Conservation (phyloP, 768 basidiomycete species). For the Xerocomellus intermedius region DNA sequence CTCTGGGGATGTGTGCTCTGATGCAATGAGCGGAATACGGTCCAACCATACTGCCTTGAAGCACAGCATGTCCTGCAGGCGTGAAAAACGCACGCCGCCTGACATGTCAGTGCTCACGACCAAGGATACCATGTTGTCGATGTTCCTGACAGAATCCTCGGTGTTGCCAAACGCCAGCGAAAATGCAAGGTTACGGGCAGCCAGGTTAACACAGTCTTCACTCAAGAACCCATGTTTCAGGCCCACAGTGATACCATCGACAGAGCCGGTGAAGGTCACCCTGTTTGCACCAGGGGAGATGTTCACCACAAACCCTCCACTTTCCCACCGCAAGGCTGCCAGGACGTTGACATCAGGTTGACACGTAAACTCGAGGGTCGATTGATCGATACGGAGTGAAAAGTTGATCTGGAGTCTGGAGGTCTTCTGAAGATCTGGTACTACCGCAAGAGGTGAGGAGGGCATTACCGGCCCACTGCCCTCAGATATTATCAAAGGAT, state of each 20-base stretch:
- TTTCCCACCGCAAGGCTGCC: slow-evolving; percentile 88
- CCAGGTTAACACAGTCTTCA: slow-evolving; percentile 77
- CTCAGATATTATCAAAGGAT: slow-evolving; percentile 12
- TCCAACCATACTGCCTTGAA: slow-evolving; percentile 97
- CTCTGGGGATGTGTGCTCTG: slow-evolving; percentile 29
- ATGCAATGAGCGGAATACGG: slow-evolving; percentile 72
- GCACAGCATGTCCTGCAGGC: slow-evolving; percentile 88
- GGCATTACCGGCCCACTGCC: background rate
- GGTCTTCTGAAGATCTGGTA: slow-evolving; percentile 19
- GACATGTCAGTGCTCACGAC: slow-evolving; percentile 84
- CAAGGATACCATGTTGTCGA: slow-evolving; percentile 61
- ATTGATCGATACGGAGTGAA: slow-evolving; percentile 89
- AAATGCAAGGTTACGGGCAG: slow-evolving; percentile 80
- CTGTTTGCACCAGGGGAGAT: slow-evolving; percentile 72
- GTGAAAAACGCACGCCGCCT: slow-evolving; percentile 76
- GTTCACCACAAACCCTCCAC: slow-evolving; percentile 85
- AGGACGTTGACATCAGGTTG: slow-evolving; percentile 91
- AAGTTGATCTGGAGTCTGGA: slow-evolving; percentile 72
- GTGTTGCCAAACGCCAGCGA: slow-evolving; percentile 66
- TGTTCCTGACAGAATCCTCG: slow-evolving; percentile 34
- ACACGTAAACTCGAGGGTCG: slow-evolving; percentile 82
- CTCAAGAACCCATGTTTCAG: slow-evolving; percentile 84
- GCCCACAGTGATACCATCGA: slow-evolving; percentile 78
- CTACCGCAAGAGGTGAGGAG: slow-evolving; percentile 19
- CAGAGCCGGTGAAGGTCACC: slow-evolving; percentile 71